Evolutionary conservation across 257 asterid genomes (phyloP).

Genomic region (Paraleonurus japonicus): DNA sequence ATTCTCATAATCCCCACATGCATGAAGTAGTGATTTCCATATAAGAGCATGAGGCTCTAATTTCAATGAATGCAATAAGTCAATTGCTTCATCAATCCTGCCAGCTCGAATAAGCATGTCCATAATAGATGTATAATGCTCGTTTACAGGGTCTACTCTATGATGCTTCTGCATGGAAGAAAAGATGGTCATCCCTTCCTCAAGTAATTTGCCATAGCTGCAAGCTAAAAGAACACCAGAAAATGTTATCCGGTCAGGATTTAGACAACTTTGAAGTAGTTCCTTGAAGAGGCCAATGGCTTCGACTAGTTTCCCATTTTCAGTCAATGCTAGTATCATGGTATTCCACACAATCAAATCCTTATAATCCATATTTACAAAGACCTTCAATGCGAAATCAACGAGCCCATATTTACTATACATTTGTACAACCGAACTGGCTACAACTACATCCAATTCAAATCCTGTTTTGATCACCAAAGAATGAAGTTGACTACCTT

Average conservation of each 20-base stretch:
- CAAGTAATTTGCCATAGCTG: slow-evolving; percentile 45
- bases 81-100: slow-evolving; percentile 45
- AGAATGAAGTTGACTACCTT: slow-evolving; percentile 60
- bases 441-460: slow-evolving; percentile 47
- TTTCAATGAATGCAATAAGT: slow-evolving; percentile 35
- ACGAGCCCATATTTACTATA: slow-evolving; percentile 50
- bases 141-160: slow-evolving; percentile 45
- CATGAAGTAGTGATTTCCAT: slow-evolving; percentile 54
- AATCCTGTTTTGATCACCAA: slow-evolving; percentile 63
- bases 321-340: slow-evolving; percentile 51
- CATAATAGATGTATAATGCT: slow-evolving; percentile 47
- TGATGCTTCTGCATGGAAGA: slow-evolving; percentile 52
- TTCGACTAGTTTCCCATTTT: slow-evolving; percentile 51
- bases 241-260: slow-evolving; percentile 54
- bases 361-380: slow-evolving; percentile 33
- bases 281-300: slow-evolving; percentile 42
- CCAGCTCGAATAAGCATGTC: slow-evolving; percentile 52
- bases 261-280: slow-evolving; percentile 44
- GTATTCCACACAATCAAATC: slow-evolving; percentile 73
- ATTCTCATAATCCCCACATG: slow-evolving; percentile 45
- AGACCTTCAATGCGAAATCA: slow-evolving; percentile 39
- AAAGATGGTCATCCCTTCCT: slow-evolving; percentile 48
- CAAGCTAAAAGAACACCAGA: slow-evolving; percentile 58
- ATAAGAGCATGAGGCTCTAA: slow-evolving; percentile 37
- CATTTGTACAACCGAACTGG: slow-evolving; percentile 61